Evolutionary conservation across 257 asterid species (phyloP), one percentile per base, ranked within the genome.

Genomic region (Linaria vulgaris): DNA sequence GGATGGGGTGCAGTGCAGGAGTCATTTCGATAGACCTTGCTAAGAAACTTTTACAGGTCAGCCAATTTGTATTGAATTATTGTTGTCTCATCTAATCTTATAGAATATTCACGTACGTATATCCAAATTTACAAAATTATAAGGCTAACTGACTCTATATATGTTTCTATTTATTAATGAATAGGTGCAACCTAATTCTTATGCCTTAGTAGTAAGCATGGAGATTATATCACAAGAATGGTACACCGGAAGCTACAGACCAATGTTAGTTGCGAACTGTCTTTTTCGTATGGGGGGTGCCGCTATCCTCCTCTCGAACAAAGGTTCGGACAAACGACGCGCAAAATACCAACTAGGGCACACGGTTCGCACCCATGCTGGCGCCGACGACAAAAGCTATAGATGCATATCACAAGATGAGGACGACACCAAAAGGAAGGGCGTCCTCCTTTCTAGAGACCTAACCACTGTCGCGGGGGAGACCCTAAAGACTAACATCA

Each of bases 1-100:
- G n/a, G n/a, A n/a, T n/a, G n/a, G n/a, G n/a, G n/a, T n/a, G n/a
- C n/a, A n/a, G n/a, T n/a, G 95, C 96, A 55, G 96, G 96, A 0
- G 76, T 88, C 6, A 82, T 88, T 62, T 83, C 96, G 4, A 82
- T 86, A 15, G 95, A 88, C 44, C 96, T 88, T 66, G 96, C 96
- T 56, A 86, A 86, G 50, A 88, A 86, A 50, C 88, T 86, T 61
- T 50, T 88, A 59, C 95, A 82, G 92, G 95, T 84, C n/a, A n/a
- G n/a, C n/a, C n/a, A n/a, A n/a, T n/a, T n/a, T n/a, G n/a, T n/a
- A n/a, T n/a, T n/a, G n/a, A n/a, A n/a, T n/a, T n/a, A n/a, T n/a
- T n/a, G n/a, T n/a, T n/a, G n/a, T n/a, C n/a, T n/a, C n/a, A n/a
- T n/a, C n/a, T n/a, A n/a, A 6, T 43, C 5, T n/a, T 31, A n/a